Conservation (phyloP, 164 flowering plant species). For the Annona squamosa region DNA sequence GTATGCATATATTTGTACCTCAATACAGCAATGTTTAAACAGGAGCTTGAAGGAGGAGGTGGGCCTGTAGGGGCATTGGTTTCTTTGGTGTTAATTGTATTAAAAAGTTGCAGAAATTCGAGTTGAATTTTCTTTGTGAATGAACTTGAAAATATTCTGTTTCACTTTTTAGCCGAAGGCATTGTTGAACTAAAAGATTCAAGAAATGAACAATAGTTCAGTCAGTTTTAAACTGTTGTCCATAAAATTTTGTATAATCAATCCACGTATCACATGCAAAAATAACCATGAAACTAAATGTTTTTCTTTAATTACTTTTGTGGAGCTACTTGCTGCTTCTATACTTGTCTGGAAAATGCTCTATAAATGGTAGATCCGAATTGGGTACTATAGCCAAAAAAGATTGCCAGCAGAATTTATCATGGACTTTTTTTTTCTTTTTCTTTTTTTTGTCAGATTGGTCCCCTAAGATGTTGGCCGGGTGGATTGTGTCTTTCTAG, state of each 20-base stretch:
- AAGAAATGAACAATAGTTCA: no score
- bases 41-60: no score
- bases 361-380: neutral
- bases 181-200: no score
- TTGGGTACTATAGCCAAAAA: slow-evolving; percentile 1
- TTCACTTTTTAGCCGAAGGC: no score
- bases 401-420: neutral
- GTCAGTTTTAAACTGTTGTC: no score
- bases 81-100: no score
- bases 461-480: slow-evolving; percentile 96
- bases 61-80: no score
- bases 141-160: no score
- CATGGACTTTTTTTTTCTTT: slow-evolving; percentile 1
- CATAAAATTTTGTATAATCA: neutral
- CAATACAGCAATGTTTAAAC: no score
- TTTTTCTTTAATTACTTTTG: neutral
- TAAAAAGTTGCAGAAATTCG: no score
- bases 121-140: no score
- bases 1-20: no score
- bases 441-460: slow-evolving; percentile 44
- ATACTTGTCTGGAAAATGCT: neutral
- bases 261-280: neutral
- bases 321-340: neutral
- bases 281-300: neutral
- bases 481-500: slow-evolving; percentile 95